Conservation (phyloP, 73 alveolate genomes). For the Paramecium tetraurelia region DNA sequence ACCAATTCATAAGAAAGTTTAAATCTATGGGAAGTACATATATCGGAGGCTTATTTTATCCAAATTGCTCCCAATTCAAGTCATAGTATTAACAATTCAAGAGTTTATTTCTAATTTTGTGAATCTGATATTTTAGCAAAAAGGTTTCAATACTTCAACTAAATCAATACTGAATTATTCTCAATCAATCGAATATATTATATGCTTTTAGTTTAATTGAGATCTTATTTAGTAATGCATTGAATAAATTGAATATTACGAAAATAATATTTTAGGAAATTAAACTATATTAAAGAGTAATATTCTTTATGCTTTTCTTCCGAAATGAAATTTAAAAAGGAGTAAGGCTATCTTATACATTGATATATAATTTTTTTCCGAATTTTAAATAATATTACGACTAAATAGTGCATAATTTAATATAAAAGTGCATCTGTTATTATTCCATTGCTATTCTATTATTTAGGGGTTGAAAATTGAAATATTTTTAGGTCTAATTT, state of each 20-base stretch:
- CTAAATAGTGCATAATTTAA: not conserved
- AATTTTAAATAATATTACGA: not conserved
- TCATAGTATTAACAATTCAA: not conserved
- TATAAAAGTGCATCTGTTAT: not conserved
- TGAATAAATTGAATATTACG: not conserved
- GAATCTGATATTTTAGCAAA: no score
- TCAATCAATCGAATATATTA: not conserved
- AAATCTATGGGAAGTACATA: constrained; percentile 13
- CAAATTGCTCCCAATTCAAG: not conserved
- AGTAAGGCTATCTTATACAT: not conserved
- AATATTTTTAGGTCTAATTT: not conserved
- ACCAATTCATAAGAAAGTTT: not conserved
- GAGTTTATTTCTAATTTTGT: not conserved
- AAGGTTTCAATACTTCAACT: not conserved
- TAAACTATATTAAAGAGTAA: not conserved
- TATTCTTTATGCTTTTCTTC: not conserved
- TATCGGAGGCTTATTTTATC: not conserved
- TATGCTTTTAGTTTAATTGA: not conserved
- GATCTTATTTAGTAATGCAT: not conserved
- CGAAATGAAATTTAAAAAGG: not conserved
- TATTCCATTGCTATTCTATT: not conserved
- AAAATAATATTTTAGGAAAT: not conserved
- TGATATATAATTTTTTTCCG: not conserved
- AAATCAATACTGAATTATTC: not conserved
- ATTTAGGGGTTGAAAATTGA: not conserved